These are phyloP conservation scores for Wallacemonas sp. DNA, from an alignment of 208 protist species.

Conservation along the genomic window DNA sequence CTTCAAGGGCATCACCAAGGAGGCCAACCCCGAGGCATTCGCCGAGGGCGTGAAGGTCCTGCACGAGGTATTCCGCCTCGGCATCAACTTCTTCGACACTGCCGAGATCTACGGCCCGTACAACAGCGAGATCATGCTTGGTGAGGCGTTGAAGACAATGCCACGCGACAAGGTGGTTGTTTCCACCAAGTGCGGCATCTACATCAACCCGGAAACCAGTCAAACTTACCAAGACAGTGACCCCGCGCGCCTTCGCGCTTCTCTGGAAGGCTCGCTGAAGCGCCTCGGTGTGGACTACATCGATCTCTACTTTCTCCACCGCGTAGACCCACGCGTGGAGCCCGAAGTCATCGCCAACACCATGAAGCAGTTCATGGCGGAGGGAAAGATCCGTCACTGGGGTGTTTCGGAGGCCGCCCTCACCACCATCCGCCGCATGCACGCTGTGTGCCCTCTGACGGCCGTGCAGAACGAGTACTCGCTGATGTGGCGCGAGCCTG, in stretches of 20 bases:
- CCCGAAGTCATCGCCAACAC: conserved; percentile 36
- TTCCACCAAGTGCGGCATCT: conserved; percentile 39
- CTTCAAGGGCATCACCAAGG: conserved; percentile 23
- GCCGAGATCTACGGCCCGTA: conserved; percentile 38
- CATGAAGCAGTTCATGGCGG: conserved; percentile 37
- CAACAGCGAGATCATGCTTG: conserved; percentile 35
- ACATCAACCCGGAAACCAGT: conserved; percentile 4
- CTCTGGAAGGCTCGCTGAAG: conserved; percentile 43
- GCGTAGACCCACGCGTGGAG: conserved; percentile 30
- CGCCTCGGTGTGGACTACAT: conserved; percentile 39
- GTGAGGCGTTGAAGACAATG: conserved; percentile 26
- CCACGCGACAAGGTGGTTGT: conserved; percentile 31
- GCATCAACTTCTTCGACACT: conserved; percentile 48
- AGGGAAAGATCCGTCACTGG: conserved; percentile 45
- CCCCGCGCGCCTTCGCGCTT: conserved; percentile 23
- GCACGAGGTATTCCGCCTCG: conserved; percentile 26
- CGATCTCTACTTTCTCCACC: conserved; percentile 52
- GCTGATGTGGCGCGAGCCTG: conserved; percentile 27
- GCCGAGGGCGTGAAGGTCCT: conserved; percentile 27
- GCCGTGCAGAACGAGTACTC: conserved; percentile 46
- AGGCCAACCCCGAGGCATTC: conserved; percentile 13
- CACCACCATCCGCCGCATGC: conserved; percentile 29
- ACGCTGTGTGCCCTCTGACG: conserved; percentile 36
- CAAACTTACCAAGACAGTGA: conserved; percentile 9
- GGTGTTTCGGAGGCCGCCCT: conserved; percentile 29